phyloP scores from a whole-genome alignment of 1,139 yeast genomes.

The Debaryomyces sp. region DNA sequence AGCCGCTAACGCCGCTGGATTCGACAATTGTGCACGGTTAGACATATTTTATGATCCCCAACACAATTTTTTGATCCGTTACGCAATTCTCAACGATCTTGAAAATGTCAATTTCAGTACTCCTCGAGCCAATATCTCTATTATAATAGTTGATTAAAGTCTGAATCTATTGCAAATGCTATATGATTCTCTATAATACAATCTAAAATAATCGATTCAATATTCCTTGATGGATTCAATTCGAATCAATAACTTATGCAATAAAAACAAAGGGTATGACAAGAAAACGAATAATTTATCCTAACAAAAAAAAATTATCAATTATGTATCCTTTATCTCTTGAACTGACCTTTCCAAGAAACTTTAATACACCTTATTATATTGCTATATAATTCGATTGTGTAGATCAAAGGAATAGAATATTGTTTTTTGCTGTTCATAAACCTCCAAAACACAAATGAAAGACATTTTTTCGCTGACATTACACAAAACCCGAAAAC shows the following conservation, averaged over 20 bases:
- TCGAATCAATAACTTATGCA: background rate
- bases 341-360: background rate
- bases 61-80: background rate
- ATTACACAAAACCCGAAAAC: conserved; percentile 5
- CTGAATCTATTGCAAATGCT: conserved; percentile 1
- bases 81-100: conserved; percentile 1
- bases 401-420: background rate
- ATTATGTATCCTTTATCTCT: conserved; percentile 1
- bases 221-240: background rate
- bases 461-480: conserved; percentile 2
- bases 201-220: background rate
- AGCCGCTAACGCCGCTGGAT: conserved; percentile 47
- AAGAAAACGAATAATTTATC: background rate
- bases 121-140: background rate
- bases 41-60: conserved; percentile 18
- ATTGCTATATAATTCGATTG: background rate
- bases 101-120: background rate
- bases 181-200: conserved; percentile 2
- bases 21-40: conserved; percentile 27
- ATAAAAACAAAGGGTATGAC: conserved; percentile 1
- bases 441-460: conserved; percentile 6
- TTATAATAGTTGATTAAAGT: conserved; percentile 1
- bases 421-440: conserved; percentile 8
- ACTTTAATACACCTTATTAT: background rate
- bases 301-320: background rate